Evolutionary conservation across 768 basidiomycete genomes (phyloP).

Genomic region (Leccinum arenicola): DNA sequence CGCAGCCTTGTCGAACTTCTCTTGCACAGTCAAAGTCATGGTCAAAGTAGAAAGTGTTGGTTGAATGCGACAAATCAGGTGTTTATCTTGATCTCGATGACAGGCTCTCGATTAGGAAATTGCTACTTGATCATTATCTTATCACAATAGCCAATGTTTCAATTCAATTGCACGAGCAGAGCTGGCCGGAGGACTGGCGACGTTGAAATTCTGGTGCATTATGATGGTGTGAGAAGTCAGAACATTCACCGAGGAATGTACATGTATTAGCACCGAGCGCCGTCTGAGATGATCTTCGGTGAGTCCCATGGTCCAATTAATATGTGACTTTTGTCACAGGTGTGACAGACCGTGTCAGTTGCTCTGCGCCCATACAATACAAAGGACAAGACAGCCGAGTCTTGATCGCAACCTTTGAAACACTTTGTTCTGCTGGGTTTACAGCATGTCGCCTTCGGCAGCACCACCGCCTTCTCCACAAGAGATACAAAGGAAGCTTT

Average conservation of each 20-base stretch:
- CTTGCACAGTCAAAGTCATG: conserved; percentile 48
- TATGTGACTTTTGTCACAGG: conserved; percentile 21
- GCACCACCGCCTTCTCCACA: conserved; percentile 74
- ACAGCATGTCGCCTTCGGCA: conserved; percentile 27
- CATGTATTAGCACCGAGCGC: conserved; percentile 8
- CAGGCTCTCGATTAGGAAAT: conserved; percentile 12
- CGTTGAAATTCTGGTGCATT: neutral
- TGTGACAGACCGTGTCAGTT: conserved; percentile 24
- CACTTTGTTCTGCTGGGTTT: conserved; percentile 6
- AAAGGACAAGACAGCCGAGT: neutral
- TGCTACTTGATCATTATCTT: conserved; percentile 1
- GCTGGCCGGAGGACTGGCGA: neutral
- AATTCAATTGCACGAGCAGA: conserved; percentile 2
- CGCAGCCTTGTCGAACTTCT: conserved; percentile 78
- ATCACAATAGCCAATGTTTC: conserved; percentile 5
- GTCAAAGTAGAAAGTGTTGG: conserved; percentile 10
- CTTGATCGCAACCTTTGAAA: conserved; percentile 16
- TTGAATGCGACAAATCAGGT: neutral
- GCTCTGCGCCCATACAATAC: conserved; percentile 5
- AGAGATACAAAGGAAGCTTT: conserved; percentile 84
- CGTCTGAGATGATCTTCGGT: conserved; percentile 4
- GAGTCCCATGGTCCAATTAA: neutral
- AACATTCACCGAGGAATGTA: neutral
- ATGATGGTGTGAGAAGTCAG: neutral
- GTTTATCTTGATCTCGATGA: conserved; percentile 20